A percentile compares a stretch with the other conserved stretches of the same genome.
These are phyloP conservation scores for Bipolaris zeicola DNA, from an alignment of 2,329 filamentous ascomycete genomes.

Conservation along the genomic window DNA sequence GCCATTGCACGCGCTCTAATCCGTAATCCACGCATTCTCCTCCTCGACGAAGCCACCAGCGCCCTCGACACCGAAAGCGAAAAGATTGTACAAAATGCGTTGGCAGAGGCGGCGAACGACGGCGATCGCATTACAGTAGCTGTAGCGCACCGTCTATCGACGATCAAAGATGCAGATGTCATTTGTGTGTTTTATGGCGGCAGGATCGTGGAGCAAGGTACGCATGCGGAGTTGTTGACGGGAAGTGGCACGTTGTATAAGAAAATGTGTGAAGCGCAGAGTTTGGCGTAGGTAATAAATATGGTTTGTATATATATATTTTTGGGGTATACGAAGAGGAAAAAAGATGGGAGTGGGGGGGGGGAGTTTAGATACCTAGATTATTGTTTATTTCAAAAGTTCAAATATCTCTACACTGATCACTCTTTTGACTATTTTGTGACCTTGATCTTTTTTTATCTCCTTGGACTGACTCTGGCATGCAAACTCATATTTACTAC, in stretches of 20 bases:
- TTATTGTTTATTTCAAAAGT: too few species aligned
- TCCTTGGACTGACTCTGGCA: too few species aligned
- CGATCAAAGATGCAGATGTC: constrained; percentile 88
- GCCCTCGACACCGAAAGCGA: constrained; percentile 49
- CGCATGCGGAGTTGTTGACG: constrained; percentile 43
- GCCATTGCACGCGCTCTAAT: constrained; percentile 51
- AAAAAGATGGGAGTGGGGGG: not conserved
- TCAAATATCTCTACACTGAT: too few species aligned
- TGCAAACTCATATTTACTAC: too few species aligned
- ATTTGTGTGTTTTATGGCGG: constrained; percentile 94
- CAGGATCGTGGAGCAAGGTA: constrained; percentile 79
- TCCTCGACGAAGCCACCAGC: constrained; percentile 4
- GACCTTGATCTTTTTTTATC: too few species aligned
- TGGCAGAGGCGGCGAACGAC: constrained; percentile 38
- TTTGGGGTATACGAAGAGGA: not conserved
- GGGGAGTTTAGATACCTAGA: not conserved
- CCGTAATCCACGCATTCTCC: constrained; percentile 48
- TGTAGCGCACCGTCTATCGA: constrained; percentile 78
- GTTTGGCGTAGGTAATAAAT: constrained; percentile 24
- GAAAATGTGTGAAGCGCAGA: constrained; percentile 50
- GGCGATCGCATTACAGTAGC: constrained; percentile 65
- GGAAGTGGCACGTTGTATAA: constrained; percentile 43
- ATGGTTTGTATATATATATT: too few species aligned
- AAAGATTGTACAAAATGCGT: constrained; percentile 44
- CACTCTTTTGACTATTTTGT: too few species aligned